Base-by-base conservation (phyloP, 1,284 basidiomycete genomes). In the Wolfiporia cocos region DNA sequence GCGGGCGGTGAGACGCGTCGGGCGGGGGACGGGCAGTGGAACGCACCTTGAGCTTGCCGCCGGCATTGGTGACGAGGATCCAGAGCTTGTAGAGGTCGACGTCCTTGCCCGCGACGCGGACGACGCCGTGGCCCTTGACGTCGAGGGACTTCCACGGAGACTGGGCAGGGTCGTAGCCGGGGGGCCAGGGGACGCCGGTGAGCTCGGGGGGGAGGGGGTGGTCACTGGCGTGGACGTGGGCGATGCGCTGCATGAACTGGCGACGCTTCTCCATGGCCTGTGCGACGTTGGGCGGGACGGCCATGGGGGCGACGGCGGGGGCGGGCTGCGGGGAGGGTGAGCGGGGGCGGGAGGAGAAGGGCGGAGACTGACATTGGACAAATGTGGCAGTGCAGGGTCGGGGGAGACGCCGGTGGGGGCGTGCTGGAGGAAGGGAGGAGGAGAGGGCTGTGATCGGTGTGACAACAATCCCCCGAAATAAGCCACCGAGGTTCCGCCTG, bases 91-190 rank as follows among this genome's bases (percentile, higher is more conserved):
- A 84, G 31, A 92, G 60, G 52, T 84, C 83, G 38, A 92, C 69
- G 56, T 92, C 88, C 61, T 80, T 87, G 17, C 86, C 87, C 3
- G 81, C 78, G 34, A 92, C 56, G 44, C 77, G 75, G 54, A 88
- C 68, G 30, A 70, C 62, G 34, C 85, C 86, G 21, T 54, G 51
- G 15, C 68, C 55, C 5, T 73, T 73, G 31, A 71, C 65, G 46
- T 87, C 84, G 44, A 88, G 61, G 37, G 64, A 61, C 53, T 76
- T 75, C 80, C 81, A 88, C 9, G 64, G 69, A 2, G 83, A 78
- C 37, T 64, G 70, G 39, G 58, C 60, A 18, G 74, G 76, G 56
- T 88, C 84, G 50, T 76, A 87, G 40, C 64, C 66, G 5, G 71
- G 65, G 11, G 73, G 68, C 42, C 64, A 63, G 15, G 69, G 67